Percentiles rank a stretch among this genome's conserved stretches.
Conservation (phyloP, 805 yeast genomes). For the Teunomyces aglyptinius region DNA sequence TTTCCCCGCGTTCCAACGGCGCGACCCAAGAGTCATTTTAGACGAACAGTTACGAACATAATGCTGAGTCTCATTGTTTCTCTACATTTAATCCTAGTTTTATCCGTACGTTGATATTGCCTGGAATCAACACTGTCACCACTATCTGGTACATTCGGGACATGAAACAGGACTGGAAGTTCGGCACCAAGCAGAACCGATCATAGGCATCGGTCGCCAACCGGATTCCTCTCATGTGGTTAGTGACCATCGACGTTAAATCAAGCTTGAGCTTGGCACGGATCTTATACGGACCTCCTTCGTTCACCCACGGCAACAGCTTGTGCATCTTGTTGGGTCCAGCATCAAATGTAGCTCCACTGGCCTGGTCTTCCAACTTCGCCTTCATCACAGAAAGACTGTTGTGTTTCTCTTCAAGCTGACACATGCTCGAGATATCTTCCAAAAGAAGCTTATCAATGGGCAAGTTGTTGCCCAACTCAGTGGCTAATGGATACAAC, state of each 20-base stretch:
- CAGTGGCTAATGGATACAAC: constrained; percentile 16
- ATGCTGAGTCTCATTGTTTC: not conserved
- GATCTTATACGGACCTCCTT: not conserved
- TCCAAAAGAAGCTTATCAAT: constrained; percentile 29
- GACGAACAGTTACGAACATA: too few relatives aligned
- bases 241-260: constrained; percentile 11
- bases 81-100: constrained; percentile 1
- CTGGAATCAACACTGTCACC: constrained; percentile 11
- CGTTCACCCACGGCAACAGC: constrained; percentile 10
- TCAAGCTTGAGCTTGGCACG: constrained; percentile 11
- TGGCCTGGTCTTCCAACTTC: not conserved
- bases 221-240: constrained; percentile 9
- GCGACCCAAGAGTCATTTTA: too few relatives aligned
- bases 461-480: constrained; percentile 23
- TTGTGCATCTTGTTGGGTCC: constrained; percentile 5
- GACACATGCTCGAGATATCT: constrained; percentile 28
- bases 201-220: constrained; percentile 16
- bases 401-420: constrained; percentile 24
- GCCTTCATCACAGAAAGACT: constrained; percentile 18
- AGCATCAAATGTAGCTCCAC: constrained; percentile 5
- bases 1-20: too few relatives aligned
- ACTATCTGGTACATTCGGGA: constrained; percentile 33
- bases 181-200: constrained; percentile 33
- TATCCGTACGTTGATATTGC: constrained; percentile 2
- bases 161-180: constrained; percentile 36